A percentile compares a stretch with the other conserved stretches of the same genome.
These are phyloP conservation scores for Umbelopsis isabellina DNA, from an alignment of 192 early-diverging fungal genomes.

Conservation along the genomic window DNA sequence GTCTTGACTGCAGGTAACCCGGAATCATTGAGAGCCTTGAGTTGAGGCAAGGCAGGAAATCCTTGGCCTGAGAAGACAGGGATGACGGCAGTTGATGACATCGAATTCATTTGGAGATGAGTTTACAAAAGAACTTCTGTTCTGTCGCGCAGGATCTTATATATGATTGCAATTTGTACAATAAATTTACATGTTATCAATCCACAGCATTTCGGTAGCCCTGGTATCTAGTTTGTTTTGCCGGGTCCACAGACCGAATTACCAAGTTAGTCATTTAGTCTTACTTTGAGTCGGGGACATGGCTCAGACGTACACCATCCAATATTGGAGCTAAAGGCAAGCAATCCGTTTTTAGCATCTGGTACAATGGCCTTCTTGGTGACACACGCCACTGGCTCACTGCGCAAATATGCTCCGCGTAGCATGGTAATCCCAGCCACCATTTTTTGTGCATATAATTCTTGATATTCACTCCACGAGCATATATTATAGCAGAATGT, in stretches of 20 bases:
- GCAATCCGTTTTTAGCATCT: not conserved
- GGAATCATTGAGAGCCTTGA: not conserved
- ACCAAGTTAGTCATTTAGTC: not conserved
- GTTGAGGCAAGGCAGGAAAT: not conserved
- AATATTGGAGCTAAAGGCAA: not conserved
- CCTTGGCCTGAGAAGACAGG: not conserved
- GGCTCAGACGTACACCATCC: slow-evolving; percentile 4
- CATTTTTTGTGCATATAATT: not conserved
- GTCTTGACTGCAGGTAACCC: not conserved
- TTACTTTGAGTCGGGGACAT: not conserved
- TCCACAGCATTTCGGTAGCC: not conserved
- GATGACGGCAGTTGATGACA: not conserved
- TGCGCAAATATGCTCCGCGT: not conserved
- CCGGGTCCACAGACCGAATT: not conserved
- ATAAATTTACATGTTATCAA: not conserved
- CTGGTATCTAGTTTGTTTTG: not conserved
- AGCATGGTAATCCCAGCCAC: not conserved
- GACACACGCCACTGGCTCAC: not conserved
- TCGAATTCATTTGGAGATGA: not conserved
- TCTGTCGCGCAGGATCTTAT: not conserved
- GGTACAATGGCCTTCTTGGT: not conserved
- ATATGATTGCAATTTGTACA: not conserved
- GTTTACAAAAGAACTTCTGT: slow-evolving; percentile 1
- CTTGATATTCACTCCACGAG: not conserved
- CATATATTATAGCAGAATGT: not conserved